Evolutionary conservation across 2,329 filamentous ascomycete species (phyloP), one percentile per base, ranked within the genome.

Genomic region (Thermochaetoides dissita): DNA sequence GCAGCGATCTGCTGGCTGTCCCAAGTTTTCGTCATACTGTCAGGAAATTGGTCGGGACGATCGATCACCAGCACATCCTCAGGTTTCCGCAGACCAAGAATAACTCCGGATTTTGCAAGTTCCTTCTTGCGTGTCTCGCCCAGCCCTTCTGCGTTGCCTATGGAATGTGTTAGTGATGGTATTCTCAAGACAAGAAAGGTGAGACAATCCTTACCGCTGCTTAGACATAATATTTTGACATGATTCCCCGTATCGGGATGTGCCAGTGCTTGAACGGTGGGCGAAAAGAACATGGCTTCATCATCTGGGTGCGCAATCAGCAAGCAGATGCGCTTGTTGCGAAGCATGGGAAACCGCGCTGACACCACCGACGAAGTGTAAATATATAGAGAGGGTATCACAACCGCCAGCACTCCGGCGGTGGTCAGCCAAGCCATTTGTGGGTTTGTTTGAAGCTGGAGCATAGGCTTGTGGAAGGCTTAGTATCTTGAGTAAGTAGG

Each of bases 201-300:
- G 17, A 32, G 33, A 40, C 10, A 12, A 11, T 7, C 45, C 52
- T 38, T 59, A 80, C 84, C 88, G 51, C 79, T 89, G 63, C 84
- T 93, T 49, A 98, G 66, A 64, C 91, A 98, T 43, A 96, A 65
- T 49, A 98, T 94, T 64, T 93, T 91, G 57, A 98, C 73, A 58
- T 93, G 86, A 63, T 98, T 96, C 4, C 84, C 83, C 12, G 81
- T 70, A 45, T 79, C 76, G 4, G 86, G 85, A 10, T 74, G 70
- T 11, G 87, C 89, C 44, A 98, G 73, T n/a, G 84, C 79, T 53
- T 93, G 71, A 10, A 96, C 70, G 1, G 86, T 84, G 0, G 91
- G 91, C 49, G 87, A 79, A 64, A 98, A 98, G 71, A 98, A 98
- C 91, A 98, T 98, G 61, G 89, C 91, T 67, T 98, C 91, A 57